Conservation (phyloP, 768 basidiomycete genomes). For the Clitopilus passeckerianus region DNA sequence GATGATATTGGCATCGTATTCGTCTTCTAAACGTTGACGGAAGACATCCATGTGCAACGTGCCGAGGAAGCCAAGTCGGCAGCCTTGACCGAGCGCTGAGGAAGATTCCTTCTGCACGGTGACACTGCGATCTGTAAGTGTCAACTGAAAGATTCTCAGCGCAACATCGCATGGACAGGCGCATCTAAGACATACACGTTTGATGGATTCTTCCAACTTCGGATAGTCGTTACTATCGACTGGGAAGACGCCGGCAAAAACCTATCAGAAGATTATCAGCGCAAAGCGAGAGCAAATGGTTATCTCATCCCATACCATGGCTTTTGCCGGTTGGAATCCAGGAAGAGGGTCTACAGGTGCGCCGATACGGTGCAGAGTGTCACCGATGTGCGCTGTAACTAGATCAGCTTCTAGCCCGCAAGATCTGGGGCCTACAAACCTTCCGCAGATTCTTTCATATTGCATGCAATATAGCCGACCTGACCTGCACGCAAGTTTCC, state of each 20-base stretch:
- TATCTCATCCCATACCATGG: slow-evolving; percentile 61
- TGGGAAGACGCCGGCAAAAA: slow-evolving; percentile 93
- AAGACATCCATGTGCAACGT: slow-evolving; percentile 97
- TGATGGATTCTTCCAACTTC: slow-evolving; percentile 95
- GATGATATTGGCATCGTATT: slow-evolving; percentile 92
- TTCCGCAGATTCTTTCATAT: slow-evolving; percentile 96
- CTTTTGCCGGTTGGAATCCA: slow-evolving; percentile 87
- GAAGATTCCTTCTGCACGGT: slow-evolving; percentile 90
- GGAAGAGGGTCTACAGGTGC: slow-evolving; percentile 77
- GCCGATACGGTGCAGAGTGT: slow-evolving; percentile 80
- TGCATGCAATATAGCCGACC: slow-evolving; percentile 88
- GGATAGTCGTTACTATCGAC: slow-evolving; percentile 87
- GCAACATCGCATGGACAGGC: neutral
- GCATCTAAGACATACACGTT: slow-evolving; percentile 49
- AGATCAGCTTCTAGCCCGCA: neutral
- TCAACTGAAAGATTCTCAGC: slow-evolving; percentile 45
- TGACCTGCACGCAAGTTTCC: slow-evolving; percentile 67
- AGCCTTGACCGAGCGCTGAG: slow-evolving; percentile 91
- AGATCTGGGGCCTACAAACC: slow-evolving; percentile 37
- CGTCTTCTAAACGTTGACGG: slow-evolving; percentile 94
- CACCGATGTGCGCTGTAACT: slow-evolving; percentile 80
- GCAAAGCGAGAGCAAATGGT: neutral
- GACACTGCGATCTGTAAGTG: slow-evolving; percentile 84
- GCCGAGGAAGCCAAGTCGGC: slow-evolving; percentile 91
- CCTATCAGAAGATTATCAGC: slow-evolving; percentile 36